Conservation (phyloP, 805 yeast species). For the Yamadazyma scolyti region DNA sequence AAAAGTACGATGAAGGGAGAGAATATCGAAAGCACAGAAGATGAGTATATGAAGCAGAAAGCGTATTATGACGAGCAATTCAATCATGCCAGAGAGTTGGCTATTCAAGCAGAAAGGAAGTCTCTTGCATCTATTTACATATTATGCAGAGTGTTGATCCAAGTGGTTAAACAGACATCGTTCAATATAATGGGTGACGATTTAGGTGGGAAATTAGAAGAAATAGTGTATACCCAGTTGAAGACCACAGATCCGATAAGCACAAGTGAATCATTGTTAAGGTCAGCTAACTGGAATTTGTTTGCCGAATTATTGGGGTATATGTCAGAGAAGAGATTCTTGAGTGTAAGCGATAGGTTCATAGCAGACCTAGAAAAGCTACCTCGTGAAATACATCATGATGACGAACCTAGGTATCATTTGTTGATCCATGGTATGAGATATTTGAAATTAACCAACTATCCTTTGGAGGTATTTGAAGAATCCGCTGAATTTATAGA, state of each 20-base stretch:
- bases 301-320: constrained; percentile 86
- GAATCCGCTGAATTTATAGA: constrained; percentile 89
- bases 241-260: constrained; percentile 84
- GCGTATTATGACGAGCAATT: constrained; percentile 29
- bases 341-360: constrained; percentile 88
- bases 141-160: constrained; percentile 86
- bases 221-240: constrained; percentile 86
- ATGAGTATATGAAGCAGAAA: constrained; percentile 18
- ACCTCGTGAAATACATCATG: constrained; percentile 40
- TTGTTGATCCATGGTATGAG: constrained; percentile 90
- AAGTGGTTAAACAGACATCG: constrained; percentile 85
- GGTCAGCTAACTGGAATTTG: constrained; percentile 91
- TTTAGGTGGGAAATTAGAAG: constrained; percentile 80
- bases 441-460: constrained; percentile 69
- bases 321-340: constrained; percentile 80
- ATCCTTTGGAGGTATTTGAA: constrained; percentile 86
- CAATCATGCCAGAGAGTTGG: constrained; percentile 54
- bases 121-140: constrained; percentile 84
- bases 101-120: constrained; percentile 81
- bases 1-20: constrained; percentile 1
- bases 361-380: constrained; percentile 87
- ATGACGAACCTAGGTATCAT: constrained; percentile 56
- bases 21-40: constrained; percentile 7
- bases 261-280: constrained; percentile 55
- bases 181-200: constrained; percentile 72